These are phyloP conservation scores for Schoenoplectus triqueter DNA, from an alignment of 202 grass and related monocot species.

Conservation along the genomic window DNA sequence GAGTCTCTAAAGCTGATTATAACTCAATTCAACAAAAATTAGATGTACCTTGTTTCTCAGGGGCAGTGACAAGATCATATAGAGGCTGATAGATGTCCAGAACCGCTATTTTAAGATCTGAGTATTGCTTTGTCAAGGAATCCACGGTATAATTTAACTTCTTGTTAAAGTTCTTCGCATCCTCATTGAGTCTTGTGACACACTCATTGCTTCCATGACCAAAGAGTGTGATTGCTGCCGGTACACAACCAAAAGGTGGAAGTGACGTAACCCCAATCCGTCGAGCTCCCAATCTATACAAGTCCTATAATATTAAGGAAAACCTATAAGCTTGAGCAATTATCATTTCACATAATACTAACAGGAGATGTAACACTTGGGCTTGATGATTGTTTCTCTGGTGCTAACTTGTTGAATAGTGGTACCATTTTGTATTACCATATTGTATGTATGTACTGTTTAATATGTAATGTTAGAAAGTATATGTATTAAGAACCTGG, in stretches of 20 bases:
- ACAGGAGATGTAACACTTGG: background rate
- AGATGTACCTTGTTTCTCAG: slow-evolving; percentile 52
- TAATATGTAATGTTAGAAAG: background rate
- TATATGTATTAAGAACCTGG: slow-evolving; percentile 35
- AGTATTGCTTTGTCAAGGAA: slow-evolving; percentile 53
- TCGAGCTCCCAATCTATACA: slow-evolving; percentile 77
- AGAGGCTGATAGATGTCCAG: slow-evolving; percentile 95
- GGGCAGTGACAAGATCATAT: slow-evolving; percentile 50
- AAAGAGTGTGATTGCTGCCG: slow-evolving; percentile 79
- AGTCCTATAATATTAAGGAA: slow-evolving; percentile 43
- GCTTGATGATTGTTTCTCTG: background rate
- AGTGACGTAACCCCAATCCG: slow-evolving; percentile 74
- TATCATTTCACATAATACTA: background rate
- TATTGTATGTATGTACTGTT: too few relatives aligned
- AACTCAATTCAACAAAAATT: background rate
- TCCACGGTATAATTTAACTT: slow-evolving; percentile 60
- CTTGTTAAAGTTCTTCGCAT: slow-evolving; percentile 68
- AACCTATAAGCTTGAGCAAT: background rate
- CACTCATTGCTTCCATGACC: slow-evolving; percentile 59
- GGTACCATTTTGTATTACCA: background rate
- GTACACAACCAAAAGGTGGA: slow-evolving; percentile 80
- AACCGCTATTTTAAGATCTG: slow-evolving; percentile 74
- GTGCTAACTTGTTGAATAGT: background rate
- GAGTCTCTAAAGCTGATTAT: background rate
- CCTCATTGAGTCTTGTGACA: slow-evolving; percentile 65